Evolutionary conservation across 352 stramenopile species (phyloP), one percentile per base, ranked within the genome.

Genomic region (Globisporangium echinulatum): DNA sequence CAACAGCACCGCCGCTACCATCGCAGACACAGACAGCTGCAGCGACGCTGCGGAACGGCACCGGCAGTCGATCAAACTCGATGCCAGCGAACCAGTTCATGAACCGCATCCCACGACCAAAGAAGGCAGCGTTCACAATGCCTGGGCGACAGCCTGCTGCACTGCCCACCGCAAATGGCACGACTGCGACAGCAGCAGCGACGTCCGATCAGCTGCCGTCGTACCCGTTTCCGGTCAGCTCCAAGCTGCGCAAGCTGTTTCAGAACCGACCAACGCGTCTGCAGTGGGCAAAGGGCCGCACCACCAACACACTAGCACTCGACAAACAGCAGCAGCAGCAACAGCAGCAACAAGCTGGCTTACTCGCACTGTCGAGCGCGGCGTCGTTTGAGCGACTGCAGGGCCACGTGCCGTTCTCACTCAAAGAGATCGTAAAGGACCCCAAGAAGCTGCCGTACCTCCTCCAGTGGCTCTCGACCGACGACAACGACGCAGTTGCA

Each of bases 351-450:
- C 40, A 44, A 14, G 7, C 7, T 44, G 7, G 7, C 7, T 44
- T 44, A 3, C 11, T 13, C 7, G 15, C 15, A 3, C 6, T 17
- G 8, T 17, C 46, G 17, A 17, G 8, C 17, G 69, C 67, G 1
- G 74, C 69, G n/a, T 89, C 74, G 44, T 88, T 88, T 68, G 72
- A 90, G 62, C 71, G 75, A 5, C 62, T 94, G 42, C 84, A 91
- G 63, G 81, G 78, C 53, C 82, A 94, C 66, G 76, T 90, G 57
- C 85, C 80, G 6, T 89, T 90, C 58, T 88, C 85, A 25, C 74
- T 94, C 17, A 87, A 92, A 51, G 82, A 93, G 56, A 86, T 94
- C 55, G 82, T 93, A 5, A 90, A 90, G 40, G 85, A 94, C 63
- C 77, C 82, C 5, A 94, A 93, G 65, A 94, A 90, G 52, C 68